A percentile compares a stretch with the other conserved stretches of the same genome.
phyloP scores from a whole-genome alignment of 2,329 filamentous ascomycete species.

The Trichocomaceae sp. region DNA sequence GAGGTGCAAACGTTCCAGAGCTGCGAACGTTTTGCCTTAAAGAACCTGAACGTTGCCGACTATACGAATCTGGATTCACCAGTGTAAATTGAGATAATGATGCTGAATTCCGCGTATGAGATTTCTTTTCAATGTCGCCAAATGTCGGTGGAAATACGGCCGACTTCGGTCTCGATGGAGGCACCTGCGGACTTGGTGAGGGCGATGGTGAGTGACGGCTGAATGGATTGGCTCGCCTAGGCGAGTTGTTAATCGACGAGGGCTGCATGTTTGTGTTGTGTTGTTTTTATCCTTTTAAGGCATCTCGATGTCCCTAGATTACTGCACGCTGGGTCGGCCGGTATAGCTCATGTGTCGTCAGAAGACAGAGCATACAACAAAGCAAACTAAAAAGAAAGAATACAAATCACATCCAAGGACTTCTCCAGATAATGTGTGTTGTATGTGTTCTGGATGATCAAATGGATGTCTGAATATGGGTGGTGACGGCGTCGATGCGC shows the following conservation, averaged over 20 bases:
- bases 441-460: neutral
- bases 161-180: slow-evolving; percentile 61
- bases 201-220: slow-evolving; percentile 59
- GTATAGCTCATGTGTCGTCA: neutral
- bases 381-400: neutral
- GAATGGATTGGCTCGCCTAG: slow-evolving; percentile 77
- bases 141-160: slow-evolving; percentile 60
- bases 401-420: neutral
- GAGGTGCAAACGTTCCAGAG: slow-evolving; percentile 85
- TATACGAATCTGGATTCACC: slow-evolving; percentile 35
- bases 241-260: slow-evolving; percentile 55
- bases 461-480: neutral
- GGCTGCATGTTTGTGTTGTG: slow-evolving; percentile 41
- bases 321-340: slow-evolving; percentile 1
- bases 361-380: neutral
- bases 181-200: slow-evolving; percentile 51
- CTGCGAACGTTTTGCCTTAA: slow-evolving; percentile 55
- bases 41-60: slow-evolving; percentile 54
- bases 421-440: neutral
- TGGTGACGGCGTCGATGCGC: neutral
- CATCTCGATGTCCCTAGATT: slow-evolving; percentile 12
- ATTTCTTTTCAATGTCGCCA: slow-evolving; percentile 35
- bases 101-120: slow-evolving; percentile 65
- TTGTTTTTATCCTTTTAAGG: slow-evolving; percentile 12
- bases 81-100: slow-evolving; percentile 57